Evolutionary conservation across 495 filamentous ascomycete genomes (phyloP), one percentile per base, ranked within the genome.

Genomic region (Trichoderma asperelloides): DNA sequence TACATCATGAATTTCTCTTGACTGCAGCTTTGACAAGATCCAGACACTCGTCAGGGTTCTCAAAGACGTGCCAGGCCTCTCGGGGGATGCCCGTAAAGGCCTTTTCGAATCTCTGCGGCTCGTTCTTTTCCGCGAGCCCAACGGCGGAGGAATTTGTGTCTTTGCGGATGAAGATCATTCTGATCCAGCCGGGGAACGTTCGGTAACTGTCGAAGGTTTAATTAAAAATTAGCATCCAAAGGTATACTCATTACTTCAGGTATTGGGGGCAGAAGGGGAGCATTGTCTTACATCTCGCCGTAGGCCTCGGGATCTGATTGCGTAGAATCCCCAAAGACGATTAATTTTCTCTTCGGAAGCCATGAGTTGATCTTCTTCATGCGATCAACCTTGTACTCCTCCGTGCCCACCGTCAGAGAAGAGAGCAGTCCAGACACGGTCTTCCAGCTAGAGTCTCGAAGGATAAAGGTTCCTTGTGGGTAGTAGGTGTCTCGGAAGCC

Each of bases 271-370:
- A 51, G 8, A 23, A n/a, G n/a, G 55, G 13, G 51, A 25, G 7
- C 12, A 33, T 18, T 49, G 8, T 16, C 76, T 75, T 84, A 93
- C 77, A 86, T 84, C 73, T 90, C 85, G 37, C 87, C 94, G 72
- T 97, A 97, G 0, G 91, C 86, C 75, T 97, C 94, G 0, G 94
- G 93, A 72, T 98, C 94, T 30, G 83, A 88, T 76, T 98, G 94
- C 13, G 94, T 97, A 43, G 88, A 92, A 74, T 98, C 94, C 0
- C 94, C 94, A 68, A 98, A 85, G 70, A 87, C 89, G 27, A 98
- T 83, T 77, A 95, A 87, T 68, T 89, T 89, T 55, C 92, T 80
- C 60, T 82, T 80, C 11, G 94, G 94, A 66, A 97, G 81, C 88
- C 88, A 91, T 1, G 73, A 68, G 66, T 89, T 84, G 51, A 97